phyloP scores from a whole-genome alignment of 306 rosid species.

The Canavalia ensiformis region DNA sequence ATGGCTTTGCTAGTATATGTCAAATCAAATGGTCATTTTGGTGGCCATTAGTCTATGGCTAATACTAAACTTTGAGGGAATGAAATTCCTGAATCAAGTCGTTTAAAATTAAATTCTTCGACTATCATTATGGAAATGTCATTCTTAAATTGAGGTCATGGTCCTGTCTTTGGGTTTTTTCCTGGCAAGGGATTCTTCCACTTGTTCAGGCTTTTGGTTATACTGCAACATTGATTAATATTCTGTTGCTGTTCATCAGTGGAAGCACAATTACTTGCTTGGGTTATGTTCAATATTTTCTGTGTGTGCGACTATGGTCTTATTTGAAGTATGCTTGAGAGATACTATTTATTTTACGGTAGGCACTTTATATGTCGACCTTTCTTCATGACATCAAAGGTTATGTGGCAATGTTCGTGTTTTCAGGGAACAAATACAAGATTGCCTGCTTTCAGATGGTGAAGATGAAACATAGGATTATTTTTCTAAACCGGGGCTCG shows the following conservation, averaged over 20 bases:
- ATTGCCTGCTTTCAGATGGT: conserved; percentile 79
- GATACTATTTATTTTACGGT: conserved; percentile 5
- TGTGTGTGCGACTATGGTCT: neutral
- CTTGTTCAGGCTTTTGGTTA: conserved; percentile 21
- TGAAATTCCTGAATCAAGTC: conserved; percentile 4
- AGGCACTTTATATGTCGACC: neutral
- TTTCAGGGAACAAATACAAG: conserved; percentile 91
- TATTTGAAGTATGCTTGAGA: conserved; percentile 6
- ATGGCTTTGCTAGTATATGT: neutral
- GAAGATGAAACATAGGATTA: conserved; percentile 67
- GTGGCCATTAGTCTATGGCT: neutral
- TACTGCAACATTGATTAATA: neutral
- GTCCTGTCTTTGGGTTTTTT: neutral
- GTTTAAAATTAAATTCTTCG: neutral
- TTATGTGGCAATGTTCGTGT: conserved; percentile 22
- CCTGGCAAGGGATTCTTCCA: conserved; percentile 5
- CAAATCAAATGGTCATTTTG: neutral
- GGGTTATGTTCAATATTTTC: conserved; percentile 12
- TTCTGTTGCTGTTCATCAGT: neutral
- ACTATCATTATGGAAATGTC: neutral
- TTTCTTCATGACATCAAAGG: conserved; percentile 33
- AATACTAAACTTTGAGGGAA: conserved; percentile 7
- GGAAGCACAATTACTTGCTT: conserved; percentile 19
- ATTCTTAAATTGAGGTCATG: neutral
- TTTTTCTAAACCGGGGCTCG: conserved; percentile 27